These are phyloP conservation scores for Gyromitra esculenta DNA, from an alignment of 2,329 filamentous ascomycete species.

Conservation along the genomic window DNA sequence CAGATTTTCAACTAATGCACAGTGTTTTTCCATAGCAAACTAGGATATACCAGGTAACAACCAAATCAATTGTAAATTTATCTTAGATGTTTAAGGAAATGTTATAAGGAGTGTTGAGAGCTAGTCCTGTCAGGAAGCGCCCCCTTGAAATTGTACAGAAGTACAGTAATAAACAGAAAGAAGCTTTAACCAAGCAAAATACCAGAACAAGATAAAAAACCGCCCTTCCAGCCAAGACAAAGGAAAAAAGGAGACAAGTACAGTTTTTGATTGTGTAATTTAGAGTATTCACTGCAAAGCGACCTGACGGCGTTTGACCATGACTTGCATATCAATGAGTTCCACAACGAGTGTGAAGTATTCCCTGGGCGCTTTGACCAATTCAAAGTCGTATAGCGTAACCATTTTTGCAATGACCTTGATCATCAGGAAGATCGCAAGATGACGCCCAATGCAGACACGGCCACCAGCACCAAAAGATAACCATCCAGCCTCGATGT, in stretches of 20 bases:
- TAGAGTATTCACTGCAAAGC: background rate
- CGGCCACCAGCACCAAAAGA: slow-evolving; percentile 52
- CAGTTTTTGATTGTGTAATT: background rate
- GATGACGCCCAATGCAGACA: slow-evolving; percentile 53
- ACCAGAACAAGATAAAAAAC: background rate
- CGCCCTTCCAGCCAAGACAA: background rate
- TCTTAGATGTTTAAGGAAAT: no score
- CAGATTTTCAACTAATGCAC: no score
- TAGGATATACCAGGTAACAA: no score
- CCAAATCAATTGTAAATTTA: no score
- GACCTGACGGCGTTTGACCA: slow-evolving; percentile 22
- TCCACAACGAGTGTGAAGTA: slow-evolving; percentile 33
- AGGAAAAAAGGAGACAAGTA: background rate
- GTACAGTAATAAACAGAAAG: background rate
- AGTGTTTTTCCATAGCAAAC: no score
- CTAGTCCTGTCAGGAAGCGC: no score
- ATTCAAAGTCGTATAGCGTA: slow-evolving; percentile 48
- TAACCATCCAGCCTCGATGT: slow-evolving; percentile 54
- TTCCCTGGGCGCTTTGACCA: slow-evolving; percentile 41
- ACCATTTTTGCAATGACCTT: slow-evolving; percentile 47
- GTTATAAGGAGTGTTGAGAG: background rate
- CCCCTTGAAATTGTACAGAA: background rate
- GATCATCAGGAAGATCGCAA: slow-evolving; percentile 47
- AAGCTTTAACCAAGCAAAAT: background rate
- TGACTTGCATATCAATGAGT: slow-evolving; percentile 36